A percentile compares a stretch with the other conserved stretches of the same genome.
Conservation (phyloP, 768 basidiomycete genomes). For the Candolleomyces aberdarensis region DNA sequence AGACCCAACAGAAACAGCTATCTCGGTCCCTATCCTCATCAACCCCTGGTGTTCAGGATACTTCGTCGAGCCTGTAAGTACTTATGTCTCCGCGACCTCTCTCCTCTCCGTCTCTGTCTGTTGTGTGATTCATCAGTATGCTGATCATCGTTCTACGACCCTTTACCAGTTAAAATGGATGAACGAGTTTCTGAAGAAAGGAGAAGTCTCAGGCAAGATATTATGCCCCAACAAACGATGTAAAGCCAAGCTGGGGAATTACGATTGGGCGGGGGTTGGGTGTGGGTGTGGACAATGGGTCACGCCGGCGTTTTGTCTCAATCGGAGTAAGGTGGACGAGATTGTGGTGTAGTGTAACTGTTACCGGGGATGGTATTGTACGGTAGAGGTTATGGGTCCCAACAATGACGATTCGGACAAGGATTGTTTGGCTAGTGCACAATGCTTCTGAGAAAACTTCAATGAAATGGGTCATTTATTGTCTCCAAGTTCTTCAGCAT, state of each 20-base stretch:
- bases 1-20: slow-evolving; percentile 22
- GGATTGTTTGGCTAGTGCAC: too few species aligned
- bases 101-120: neutral
- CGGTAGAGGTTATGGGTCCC: too few species aligned
- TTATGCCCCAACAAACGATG: slow-evolving; percentile 91
- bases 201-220: slow-evolving; percentile 84
- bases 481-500: too few species aligned
- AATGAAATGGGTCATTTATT: too few species aligned
- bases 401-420: too few species aligned
- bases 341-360: slow-evolving; percentile 34
- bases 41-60: slow-evolving; percentile 93
- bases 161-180: slow-evolving; percentile 87
- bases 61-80: slow-evolving; percentile 89
- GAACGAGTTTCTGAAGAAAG: slow-evolving; percentile 75
- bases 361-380: too few species aligned
- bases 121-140: too few species aligned
- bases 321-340: slow-evolving; percentile 67
- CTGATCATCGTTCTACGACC: neutral
- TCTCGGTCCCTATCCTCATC: slow-evolving; percentile 61
- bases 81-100: neutral
- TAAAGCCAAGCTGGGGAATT: slow-evolving; percentile 88
- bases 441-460: too few species aligned
- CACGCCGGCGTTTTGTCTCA: slow-evolving; percentile 75
- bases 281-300: slow-evolving; percentile 95
- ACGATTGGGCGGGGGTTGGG: slow-evolving; percentile 93